Evolutionary conservation across 495 filamentous ascomycete genomes (phyloP), one percentile per base, ranked within the genome.

Genomic region (Penicillium psychrofluorescens): DNA sequence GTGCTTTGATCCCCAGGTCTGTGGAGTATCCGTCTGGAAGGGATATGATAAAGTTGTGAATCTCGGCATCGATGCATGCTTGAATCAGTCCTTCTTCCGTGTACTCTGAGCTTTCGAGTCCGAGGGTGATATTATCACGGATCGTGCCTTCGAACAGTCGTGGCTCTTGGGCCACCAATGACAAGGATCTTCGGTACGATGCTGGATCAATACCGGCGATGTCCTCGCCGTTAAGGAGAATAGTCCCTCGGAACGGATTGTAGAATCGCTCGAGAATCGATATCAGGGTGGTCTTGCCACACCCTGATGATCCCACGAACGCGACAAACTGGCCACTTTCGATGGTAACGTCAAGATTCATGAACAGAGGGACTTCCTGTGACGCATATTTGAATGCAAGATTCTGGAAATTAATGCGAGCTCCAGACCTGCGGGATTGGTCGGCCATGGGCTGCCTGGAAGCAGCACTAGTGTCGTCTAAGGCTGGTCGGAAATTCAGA

Each of bases 251-350:
- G 9, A 40, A 51, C 13, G 62, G 66, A 43, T 76, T 72, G 46
- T 76, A 79, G 45, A 77, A 72, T 11, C 79, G 66, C 48, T 80
- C 76, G 9, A 84, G 54, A 4, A 83, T 60, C 28, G 68, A 56
- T 16, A 83, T 66, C 8, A 74, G 62, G 1, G 78, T 80, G 4
- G 67, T 69, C 48, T 83, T 83, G 8, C 79, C 79, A 30, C 70
- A 76, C 1, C 78, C 78, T 6, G 72, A 74, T 9, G 71, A 59
- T 11, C 79, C 78, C 5, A 81, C 75, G n/a, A 81, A 59, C 4
- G 72, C 78, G 10, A 71, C 58, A 27, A 63, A 70, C 39, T 74
- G 53, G 13, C 70, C 70, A 7, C 50, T 41, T 58, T 36, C 46
- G 46, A n/a, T 40, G 12, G 7, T 12, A 38, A 40, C 32, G n/a